Base-by-base conservation (phyloP, 345 rosid genomes). In the Citrus cavaleriei region DNA sequence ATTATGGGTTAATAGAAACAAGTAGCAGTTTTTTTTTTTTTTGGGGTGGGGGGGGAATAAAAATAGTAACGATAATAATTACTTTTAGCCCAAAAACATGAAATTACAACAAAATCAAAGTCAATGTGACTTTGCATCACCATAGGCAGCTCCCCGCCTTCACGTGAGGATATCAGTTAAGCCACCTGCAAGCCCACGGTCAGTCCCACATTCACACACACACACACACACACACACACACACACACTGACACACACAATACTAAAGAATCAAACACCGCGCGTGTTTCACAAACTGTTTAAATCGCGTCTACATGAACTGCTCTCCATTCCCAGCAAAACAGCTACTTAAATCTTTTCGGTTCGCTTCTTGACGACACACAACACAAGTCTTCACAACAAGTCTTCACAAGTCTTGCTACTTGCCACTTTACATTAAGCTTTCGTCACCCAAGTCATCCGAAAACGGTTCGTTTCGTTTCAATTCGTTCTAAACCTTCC, bases 171-270 rank as follows among this genome's bases (percentile, higher is more conserved):
- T 16, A 51, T 51, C 22, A 51, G 57, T 51, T 51, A 18, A 42
- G 57, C 21, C 57, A 51, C 21, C 2, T 2, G 1, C 57, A 1
- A 3, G 16, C 57, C 21, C 21, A 10, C 22, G 0, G 40, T 37
- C 0, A 38, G 42, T 38, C 42, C 10, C 22, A 0, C 19, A 1
- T 4, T 5, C 2, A 4, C 57, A 4, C 0, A 0, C 19, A 0
- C 51, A 0, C 14, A 42, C n/a, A n/a, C n/a, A n/a, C n/a, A n/a
- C n/a, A n/a, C n/a, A n/a, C n/a, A n/a, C 25, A 25, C 25, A 25
- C 25, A 25, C 25, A 25, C 25, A 25, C 25, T 25, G 25, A 25
- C 25, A 25, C 25, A 25, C 25, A 25, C 25, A 0, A 42, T 12
- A 12, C 0, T 42, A 16, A 51, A 18, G 22, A 1, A 18, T 16